Conservation (phyloP, 83 land plant species). For the Picea mariana region DNA sequence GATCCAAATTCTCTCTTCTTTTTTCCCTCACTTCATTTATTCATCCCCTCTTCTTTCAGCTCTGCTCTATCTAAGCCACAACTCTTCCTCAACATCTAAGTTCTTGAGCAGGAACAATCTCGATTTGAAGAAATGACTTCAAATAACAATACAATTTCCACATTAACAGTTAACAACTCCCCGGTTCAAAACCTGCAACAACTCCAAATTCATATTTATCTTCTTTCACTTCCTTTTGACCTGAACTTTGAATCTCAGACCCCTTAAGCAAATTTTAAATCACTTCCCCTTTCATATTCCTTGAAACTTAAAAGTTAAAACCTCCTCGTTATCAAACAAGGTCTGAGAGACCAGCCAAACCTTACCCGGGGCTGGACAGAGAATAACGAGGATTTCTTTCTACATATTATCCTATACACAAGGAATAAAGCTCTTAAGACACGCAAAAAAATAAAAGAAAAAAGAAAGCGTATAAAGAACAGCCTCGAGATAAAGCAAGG, state of each 20-base stretch:
- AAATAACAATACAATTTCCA: not conserved
- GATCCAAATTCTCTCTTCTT: too few relatives aligned
- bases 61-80: not conserved
- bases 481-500: conserved; percentile 3
- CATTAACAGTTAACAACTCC: too few relatives aligned
- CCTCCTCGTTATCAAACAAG: not conserved
- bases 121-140: not conserved
- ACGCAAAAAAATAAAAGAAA: not conserved
- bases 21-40: too few relatives aligned
- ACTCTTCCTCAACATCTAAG: not conserved
- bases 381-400: not conserved
- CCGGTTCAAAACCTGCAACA: not conserved
- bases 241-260: not conserved
- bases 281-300: not conserved
- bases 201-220: not conserved
- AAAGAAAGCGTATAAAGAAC: not conserved
- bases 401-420: not conserved
- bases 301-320: not conserved
- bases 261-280: not conserved
- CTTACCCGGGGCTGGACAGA: not conserved
- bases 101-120: not conserved
- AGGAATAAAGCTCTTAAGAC: not conserved
- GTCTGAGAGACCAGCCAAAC: not conserved
- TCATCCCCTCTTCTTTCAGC: too few relatives aligned
- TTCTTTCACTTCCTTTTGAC: not conserved